Percentiles rank a stretch among this genome's conserved stretches.
These are phyloP conservation scores for Saprolegnia diclina DNA, from an alignment of 352 stramenopile species.

Conservation along the genomic window DNA sequence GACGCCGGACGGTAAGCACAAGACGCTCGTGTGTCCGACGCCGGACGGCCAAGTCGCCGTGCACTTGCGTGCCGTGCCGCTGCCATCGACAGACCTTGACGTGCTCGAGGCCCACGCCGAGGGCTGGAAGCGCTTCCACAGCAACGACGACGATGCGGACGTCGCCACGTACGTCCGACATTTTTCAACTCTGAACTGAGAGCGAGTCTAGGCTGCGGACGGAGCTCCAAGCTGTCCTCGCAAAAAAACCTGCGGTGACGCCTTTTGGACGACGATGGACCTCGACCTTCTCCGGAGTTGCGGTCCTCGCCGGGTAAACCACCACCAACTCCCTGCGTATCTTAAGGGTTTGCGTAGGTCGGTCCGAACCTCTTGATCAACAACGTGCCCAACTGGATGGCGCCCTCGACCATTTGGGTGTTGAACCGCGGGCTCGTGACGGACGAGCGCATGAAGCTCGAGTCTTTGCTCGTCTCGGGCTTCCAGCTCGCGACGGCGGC, in stretches of 20 bases:
- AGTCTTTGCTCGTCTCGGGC: conserved; percentile 77
- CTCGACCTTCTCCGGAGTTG: conserved; percentile 67
- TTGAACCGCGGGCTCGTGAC: conserved; percentile 29
- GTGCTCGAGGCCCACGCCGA: conserved; percentile 72
- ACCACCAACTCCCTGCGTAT: neutral
- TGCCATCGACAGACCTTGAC: conserved; percentile 53
- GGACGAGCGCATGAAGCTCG: conserved; percentile 37
- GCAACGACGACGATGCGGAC: conserved; percentile 22
- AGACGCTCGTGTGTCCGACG: conserved; percentile 40
- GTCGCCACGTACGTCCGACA: conserved; percentile 10
- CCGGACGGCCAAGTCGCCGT: conserved; percentile 63
- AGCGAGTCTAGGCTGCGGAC: conserved; percentile 29
- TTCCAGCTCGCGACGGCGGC: conserved; percentile 74
- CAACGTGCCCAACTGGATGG: conserved; percentile 45
- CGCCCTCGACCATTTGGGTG: conserved; percentile 19
- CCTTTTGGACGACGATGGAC: conserved; percentile 49
- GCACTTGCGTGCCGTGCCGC: conserved; percentile 67
- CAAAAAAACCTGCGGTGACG: conserved; percentile 37
- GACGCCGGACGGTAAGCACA: conserved; percentile 17
- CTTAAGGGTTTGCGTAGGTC: conserved; percentile 24
- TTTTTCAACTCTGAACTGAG: neutral
- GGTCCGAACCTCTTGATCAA: conserved; percentile 77
- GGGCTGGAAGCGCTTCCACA: conserved; percentile 40
- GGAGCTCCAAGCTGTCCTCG: conserved; percentile 44
- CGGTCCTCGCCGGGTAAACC: conserved; percentile 43